Percentiles rank a stretch among this genome's conserved stretches.
Evolutionary conservation across 164 flowering plant genomes (phyloP).

Genomic region (grape (Vitis vinifera)): ASM3070453v1 NC_081805.1:1089001-1089500

Average conservation of each 20-base stretch:
- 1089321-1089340: slow-evolving; percentile 52
- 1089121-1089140: slow-evolving; percentile 1
- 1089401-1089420: slow-evolving; percentile 81
- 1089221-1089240: not conserved
- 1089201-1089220: not conserved
- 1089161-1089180: no score
- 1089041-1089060: not conserved
- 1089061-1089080: not conserved
- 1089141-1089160: no score
- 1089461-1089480: not conserved
- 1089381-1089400: slow-evolving; percentile 97
- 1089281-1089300: slow-evolving; percentile 66
- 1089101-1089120: not conserved
- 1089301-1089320: slow-evolving; percentile 61
- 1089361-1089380: slow-evolving; percentile 88
- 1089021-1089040: slow-evolving; percentile 3
- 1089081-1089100: not conserved
- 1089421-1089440: slow-evolving; percentile 14
- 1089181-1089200: no score
- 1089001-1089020: slow-evolving; percentile 86
- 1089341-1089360: slow-evolving; percentile 87
- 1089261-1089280: not conserved
- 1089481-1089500: not conserved
- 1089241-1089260: not conserved
- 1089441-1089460: not conserved